Base-by-base conservation (phyloP, 108 stramenopile genomes). In the Mediolabrus comicus region DNA sequence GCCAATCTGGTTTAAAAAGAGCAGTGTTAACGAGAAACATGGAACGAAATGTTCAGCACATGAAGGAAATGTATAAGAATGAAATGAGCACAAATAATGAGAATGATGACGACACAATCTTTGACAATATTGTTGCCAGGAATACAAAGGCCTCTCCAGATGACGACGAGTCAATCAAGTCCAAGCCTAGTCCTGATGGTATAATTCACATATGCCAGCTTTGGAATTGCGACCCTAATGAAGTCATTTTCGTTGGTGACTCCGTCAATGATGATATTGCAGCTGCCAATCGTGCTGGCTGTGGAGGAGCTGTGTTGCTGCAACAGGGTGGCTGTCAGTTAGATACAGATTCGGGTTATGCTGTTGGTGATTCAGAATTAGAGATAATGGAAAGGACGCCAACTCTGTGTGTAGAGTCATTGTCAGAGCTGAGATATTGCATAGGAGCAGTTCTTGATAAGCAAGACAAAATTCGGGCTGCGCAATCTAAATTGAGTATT, bases 191-290 rank as follows among this genome's bases (percentile, higher is more conserved):
- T 31, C 80, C 80, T 11, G 75, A 76, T 61, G 75, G 59, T 0
- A 81, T 77, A 31, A 58, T 63, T 0, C 73, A 81, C 61, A 69
- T 81, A 19, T 81, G 80, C 46, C 31, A 70, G 3, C 3, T 66
- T 3, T 77, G 80, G 80, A 59, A 46, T 1, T 77, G 75, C 51
- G 56, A 61, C 19, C 71, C 75, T 32, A 33, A 43, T 0, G 58
- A 81, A 17, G 71, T 81, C 2, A 72, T 81, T 19, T 77, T 77
- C 75, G 80, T 81, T 1, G 80, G 80, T 14, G 80, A 81, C 31
- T 72, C 65, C 3, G 61, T 56, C 1, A 64, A 70, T n/a, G 75
- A 77, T 46, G 75, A 81, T 65, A 63, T 77, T 10, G 52, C 52
- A 3, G 64, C 75, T n/a, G 80, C 73, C 34, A 66, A 77, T 67